phyloP scores from a whole-genome alignment of 2,329 filamentous ascomycete species.

The Teratosphaeriaceae sp. region DNA sequence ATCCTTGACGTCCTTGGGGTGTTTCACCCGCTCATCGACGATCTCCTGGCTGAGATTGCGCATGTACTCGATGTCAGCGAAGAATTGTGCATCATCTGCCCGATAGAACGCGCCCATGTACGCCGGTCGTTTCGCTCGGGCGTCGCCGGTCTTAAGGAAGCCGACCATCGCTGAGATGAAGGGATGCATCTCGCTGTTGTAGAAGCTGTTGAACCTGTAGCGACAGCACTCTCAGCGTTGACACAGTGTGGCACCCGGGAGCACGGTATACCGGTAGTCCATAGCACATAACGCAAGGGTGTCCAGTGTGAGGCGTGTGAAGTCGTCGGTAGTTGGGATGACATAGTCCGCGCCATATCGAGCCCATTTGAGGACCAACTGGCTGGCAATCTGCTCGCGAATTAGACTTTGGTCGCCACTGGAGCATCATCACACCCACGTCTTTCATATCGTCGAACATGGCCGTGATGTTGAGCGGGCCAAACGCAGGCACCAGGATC shows the following conservation, averaged over 20 bases:
- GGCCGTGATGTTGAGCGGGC: conserved; percentile 36
- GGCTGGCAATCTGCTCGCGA: conserved; percentile 13
- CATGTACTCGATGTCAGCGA: conserved; percentile 48
- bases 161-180: conserved; percentile 62
- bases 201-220: conserved; percentile 43
- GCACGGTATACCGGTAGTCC: conserved; percentile 42
- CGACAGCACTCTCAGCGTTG: background rate
- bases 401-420: conserved; percentile 5
- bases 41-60: conserved; percentile 53
- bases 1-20: conserved; percentile 56
- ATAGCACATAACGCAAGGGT: conserved; percentile 66
- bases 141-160: conserved; percentile 42
- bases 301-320: conserved; percentile 66
- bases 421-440: conserved; percentile 13
- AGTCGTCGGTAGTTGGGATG: conserved; percentile 59
- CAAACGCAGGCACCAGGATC: conserved; percentile 42
- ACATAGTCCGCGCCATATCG: conserved; percentile 47
- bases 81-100: conserved; percentile 44
- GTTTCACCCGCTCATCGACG: conserved; percentile 50
- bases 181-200: conserved; percentile 60
- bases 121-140: conserved; percentile 26
- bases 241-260: background rate
- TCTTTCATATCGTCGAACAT: conserved; percentile 38
- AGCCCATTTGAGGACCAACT: conserved; percentile 30
- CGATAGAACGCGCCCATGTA: conserved; percentile 35